These are phyloP conservation scores for Fusarium phyllophilum DNA, from an alignment of 2,329 filamentous ascomycete genomes.

Conservation along the genomic window DNA sequence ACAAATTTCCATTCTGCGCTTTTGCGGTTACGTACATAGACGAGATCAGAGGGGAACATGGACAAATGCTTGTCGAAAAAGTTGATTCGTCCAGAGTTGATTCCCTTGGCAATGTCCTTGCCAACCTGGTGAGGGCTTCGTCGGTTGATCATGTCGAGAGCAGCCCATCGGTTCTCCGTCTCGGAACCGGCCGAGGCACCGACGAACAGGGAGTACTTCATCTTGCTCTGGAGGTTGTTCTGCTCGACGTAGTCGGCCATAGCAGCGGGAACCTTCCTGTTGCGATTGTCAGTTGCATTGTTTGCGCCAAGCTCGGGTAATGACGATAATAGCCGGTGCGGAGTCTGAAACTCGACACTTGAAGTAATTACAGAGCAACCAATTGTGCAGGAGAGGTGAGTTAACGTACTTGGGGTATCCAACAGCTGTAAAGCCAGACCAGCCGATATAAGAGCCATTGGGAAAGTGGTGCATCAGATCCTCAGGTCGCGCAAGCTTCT, in stretches of 20 bases:
- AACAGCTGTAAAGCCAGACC: slow-evolving; percentile 91
- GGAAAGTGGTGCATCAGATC: slow-evolving; percentile 85
- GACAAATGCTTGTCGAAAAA: slow-evolving; percentile 95
- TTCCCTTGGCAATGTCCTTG: slow-evolving; percentile 89
- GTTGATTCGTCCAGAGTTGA: slow-evolving; percentile 87
- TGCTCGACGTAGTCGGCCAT: slow-evolving; percentile 90
- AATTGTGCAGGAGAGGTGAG: background rate
- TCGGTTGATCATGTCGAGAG: slow-evolving; percentile 88
- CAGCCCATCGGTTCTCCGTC: slow-evolving; percentile 93
- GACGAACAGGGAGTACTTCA: slow-evolving; percentile 88
- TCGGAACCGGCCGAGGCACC: slow-evolving; percentile 90
- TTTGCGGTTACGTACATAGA: slow-evolving; percentile 67
- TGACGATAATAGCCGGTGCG: slow-evolving; percentile 29
- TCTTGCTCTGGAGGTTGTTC: slow-evolving; percentile 83
- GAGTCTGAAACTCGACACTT: background rate
- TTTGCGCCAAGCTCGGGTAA: slow-evolving; percentile 30
- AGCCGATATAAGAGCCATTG: slow-evolving; percentile 86
- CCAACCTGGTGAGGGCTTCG: slow-evolving; percentile 88
- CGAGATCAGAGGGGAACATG: slow-evolving; percentile 89
- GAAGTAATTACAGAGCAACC: background rate
- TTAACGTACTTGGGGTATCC: slow-evolving; percentile 78
- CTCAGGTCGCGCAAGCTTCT: slow-evolving; percentile 81
- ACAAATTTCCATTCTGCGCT: slow-evolving; percentile 5
- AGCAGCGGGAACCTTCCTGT: slow-evolving; percentile 83
- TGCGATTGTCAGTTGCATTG: background rate